phyloP scores from a whole-genome alignment of 2,329 filamentous ascomycete species.

The Colletotrichum abscissum region DNA sequence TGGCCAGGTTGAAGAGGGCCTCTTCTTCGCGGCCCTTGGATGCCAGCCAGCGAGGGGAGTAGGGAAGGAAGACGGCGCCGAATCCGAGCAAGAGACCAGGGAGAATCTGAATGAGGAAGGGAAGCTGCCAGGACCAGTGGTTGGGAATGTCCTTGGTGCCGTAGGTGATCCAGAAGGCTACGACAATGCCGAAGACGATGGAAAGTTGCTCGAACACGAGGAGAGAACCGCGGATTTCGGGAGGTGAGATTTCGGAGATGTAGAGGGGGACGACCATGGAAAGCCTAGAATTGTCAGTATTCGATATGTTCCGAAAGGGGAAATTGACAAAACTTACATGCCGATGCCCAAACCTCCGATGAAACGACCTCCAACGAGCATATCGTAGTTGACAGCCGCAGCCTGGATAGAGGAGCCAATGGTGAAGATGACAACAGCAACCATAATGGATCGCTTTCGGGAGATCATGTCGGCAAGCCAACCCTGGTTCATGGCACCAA shows the following conservation, averaged over 20 bases:
- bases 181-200: constrained; percentile 46
- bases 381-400: constrained; percentile 46
- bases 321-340: constrained; percentile 34
- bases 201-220: constrained; percentile 45
- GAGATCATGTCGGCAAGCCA: constrained; percentile 50
- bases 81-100: constrained; percentile 39
- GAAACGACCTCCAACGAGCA: constrained; percentile 61
- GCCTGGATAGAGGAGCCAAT: constrained; percentile 46
- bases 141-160: constrained; percentile 38
- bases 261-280: constrained; percentile 61
- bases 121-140: constrained; percentile 42
- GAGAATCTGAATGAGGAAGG: constrained; percentile 45
- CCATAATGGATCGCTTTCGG: constrained; percentile 44
- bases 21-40: constrained; percentile 49
- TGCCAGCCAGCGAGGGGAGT: constrained; percentile 43
- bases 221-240: constrained; percentile 49
- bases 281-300: constrained; percentile 40
- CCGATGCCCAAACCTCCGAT: constrained; percentile 61
- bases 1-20: constrained; percentile 38
- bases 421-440: constrained; percentile 44
- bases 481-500: constrained; percentile 64
- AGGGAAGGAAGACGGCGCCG: constrained; percentile 41
- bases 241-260: constrained; percentile 53
- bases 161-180: constrained; percentile 42
- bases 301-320: no score